These are phyloP conservation scores for Omphalotus olearius DNA, from an alignment of 1,284 basidiomycete species.

Conservation along the genomic window DNA sequence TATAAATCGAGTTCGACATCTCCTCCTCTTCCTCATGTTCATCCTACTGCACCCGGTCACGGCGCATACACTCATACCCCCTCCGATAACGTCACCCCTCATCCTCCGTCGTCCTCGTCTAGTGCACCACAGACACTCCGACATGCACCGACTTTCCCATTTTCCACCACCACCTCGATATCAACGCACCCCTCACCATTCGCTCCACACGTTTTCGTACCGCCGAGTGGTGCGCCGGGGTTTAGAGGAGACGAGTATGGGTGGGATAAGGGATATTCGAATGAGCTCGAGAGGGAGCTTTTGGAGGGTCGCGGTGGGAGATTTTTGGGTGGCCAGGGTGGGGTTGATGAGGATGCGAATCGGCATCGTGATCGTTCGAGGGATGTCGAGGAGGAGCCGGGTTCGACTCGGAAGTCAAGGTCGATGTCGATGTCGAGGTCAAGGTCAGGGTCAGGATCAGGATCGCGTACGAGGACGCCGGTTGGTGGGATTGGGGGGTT, in stretches of 20 bases:
- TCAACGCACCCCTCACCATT: conserved; percentile 43
- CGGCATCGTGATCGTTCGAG: background rate
- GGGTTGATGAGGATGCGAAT: conserved; percentile 11
- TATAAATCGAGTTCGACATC: background rate
- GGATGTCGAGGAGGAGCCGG: no score
- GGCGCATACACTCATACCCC: conserved; percentile 18
- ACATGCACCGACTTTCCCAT: conserved; percentile 8
- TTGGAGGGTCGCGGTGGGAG: conserved; percentile 8
- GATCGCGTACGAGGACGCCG: no score
- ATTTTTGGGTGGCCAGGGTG: background rate
- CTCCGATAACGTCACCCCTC: no score
- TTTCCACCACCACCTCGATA: conserved; percentile 9
- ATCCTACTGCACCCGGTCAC: no score
- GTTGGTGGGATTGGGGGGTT: conserved; percentile 27
- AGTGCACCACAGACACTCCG: background rate
- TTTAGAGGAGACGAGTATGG: conserved; percentile 54
- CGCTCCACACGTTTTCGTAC: conserved; percentile 49
- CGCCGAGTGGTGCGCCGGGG: conserved; percentile 77
- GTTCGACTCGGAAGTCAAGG: no score
- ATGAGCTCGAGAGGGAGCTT: conserved; percentile 29
- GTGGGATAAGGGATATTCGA: conserved; percentile 54
- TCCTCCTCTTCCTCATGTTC: conserved; percentile 5
- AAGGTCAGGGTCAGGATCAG: no score
- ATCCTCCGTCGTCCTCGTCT: background rate
- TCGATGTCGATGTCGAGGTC: conserved; percentile 7